phyloP scores from a whole-genome alignment of 208 protist genomes.

The Angomonas ambiguus region DNA sequence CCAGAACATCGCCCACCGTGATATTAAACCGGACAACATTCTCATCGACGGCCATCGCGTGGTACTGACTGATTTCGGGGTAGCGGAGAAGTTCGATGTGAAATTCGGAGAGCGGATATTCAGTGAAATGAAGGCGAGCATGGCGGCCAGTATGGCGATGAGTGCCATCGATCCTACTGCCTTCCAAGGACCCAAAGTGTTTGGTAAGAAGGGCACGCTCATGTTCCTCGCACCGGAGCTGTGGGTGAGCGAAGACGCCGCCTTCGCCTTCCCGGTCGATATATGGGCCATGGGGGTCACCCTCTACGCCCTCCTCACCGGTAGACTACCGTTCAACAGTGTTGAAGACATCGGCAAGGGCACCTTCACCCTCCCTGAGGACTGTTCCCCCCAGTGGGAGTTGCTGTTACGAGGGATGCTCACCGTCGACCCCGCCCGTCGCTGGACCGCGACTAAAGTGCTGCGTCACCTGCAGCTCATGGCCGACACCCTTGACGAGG shows the following conservation, averaged over 20 bases:
- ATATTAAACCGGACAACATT: conserved; percentile 89
- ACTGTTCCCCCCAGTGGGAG: neutral
- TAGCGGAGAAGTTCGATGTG: conserved; percentile 55
- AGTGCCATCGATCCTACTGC: conserved; percentile 16
- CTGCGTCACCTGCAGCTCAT: neutral
- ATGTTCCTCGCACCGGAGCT: conserved; percentile 81
- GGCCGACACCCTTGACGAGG: neutral
- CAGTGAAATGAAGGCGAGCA: conserved; percentile 31
- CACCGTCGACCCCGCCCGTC: neutral
- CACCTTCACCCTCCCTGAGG: neutral
- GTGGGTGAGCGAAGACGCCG: conserved; percentile 47
- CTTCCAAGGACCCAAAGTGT: conserved; percentile 24
- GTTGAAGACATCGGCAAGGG: neutral
- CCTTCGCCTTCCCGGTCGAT: conserved; percentile 17
- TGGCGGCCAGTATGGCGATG: conserved; percentile 25
- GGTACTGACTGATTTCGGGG: conserved; percentile 81
- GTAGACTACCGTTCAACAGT: conserved; percentile 4
- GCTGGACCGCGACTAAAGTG: neutral
- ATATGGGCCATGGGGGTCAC: conserved; percentile 7
- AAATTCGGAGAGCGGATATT: conserved; percentile 24
- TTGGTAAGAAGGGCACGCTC: conserved; percentile 55
- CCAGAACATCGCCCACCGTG: conserved; percentile 71
- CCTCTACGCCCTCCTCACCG: neutral
- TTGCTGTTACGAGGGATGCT: conserved; percentile 1
- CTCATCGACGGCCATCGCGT: conserved; percentile 49